Percentiles rank a stretch among this genome's conserved stretches.
Evolutionary conservation across 352 stramenopile genomes (phyloP).

Genomic region (Ochromonadaceae sp.): DNA sequence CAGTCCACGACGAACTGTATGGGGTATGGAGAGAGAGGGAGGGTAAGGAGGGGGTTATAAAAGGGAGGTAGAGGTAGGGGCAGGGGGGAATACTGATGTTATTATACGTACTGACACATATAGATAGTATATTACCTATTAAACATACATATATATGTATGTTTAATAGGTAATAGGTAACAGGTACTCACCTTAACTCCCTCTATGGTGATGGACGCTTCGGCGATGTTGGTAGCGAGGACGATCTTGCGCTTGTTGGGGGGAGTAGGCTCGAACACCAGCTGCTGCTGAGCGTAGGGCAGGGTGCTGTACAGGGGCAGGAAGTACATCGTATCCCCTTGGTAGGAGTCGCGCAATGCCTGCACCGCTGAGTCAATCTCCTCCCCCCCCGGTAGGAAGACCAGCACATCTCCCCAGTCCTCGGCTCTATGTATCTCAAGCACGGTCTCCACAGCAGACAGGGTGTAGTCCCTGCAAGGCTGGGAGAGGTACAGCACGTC

Average conservation of each 20-base stretch:
- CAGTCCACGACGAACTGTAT: slow-evolving; percentile 92
- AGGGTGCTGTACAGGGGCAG: slow-evolving; percentile 83
- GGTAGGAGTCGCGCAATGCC: slow-evolving; percentile 17
- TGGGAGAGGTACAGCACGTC: slow-evolving; percentile 63
- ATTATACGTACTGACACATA: too few relatives aligned
- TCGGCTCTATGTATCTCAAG: slow-evolving; percentile 59
- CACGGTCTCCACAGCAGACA: slow-evolving; percentile 34
- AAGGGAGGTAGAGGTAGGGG: too few relatives aligned
- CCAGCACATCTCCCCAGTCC: slow-evolving; percentile 55
- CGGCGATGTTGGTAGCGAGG: slow-evolving; percentile 84
- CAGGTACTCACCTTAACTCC: too few relatives aligned
- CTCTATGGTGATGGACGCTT: slow-evolving; percentile 90
- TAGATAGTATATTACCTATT: too few relatives aligned
- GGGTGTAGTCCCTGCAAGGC: slow-evolving; percentile 56
- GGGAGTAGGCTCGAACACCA: slow-evolving; percentile 57
- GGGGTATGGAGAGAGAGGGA: too few relatives aligned
- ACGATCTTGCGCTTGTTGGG: slow-evolving; percentile 58
- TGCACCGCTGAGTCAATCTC: slow-evolving; percentile 75
- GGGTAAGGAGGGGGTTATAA: too few relatives aligned
- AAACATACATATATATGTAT: too few relatives aligned
- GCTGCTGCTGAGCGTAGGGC: slow-evolving; percentile 78
- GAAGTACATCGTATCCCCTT: not conserved
- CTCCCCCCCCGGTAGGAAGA: slow-evolving; percentile 75
- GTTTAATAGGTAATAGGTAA: too few relatives aligned
- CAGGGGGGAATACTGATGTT: too few relatives aligned